Evolutionary conservation across 2,329 filamentous ascomycete species (phyloP), one percentile per base, ranked within the genome.

Genomic region (Pyrenochaeta sp.): DNA sequence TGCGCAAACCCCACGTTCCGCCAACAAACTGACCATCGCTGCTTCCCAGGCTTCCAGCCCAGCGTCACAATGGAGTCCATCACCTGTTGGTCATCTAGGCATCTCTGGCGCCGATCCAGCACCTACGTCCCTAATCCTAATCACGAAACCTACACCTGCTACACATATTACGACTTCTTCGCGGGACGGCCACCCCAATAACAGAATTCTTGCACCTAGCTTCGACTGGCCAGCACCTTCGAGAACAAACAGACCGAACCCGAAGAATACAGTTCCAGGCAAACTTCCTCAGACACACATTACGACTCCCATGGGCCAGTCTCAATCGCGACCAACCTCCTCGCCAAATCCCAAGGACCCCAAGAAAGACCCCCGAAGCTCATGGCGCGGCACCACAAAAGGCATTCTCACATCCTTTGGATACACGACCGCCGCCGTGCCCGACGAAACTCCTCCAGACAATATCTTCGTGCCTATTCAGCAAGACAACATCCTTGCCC

Each of bases 381-480:
- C 51, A 13, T 55, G 38, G 44, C 48, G 48, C 5, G 36, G 48
- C 10, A 39, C 46, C 3, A 50, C 48, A 23, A 48, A 42, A 30
- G 41, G 36, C 6, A 54, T 60, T 6, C 24, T 52, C 7, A 41
- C 29, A 2, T 49, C 51, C 1, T 44, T 62, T 8, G 52, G 55
- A 10, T 32, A 46, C 10, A 38, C 29, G 8, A 26, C 27, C 7
- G 29, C 15, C 9, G n/a, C 20, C 4, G 11, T 23, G 7, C 17
- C 36, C 5, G 44, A 51, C n/a, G 41, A 53, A 5, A 44, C 46
- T 6, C 51, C 58, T 2, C 48, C 51, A 1, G 61, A 65, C 47
- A 67, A 67, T 42, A 67, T 78, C 28, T 78, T 77, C 48, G 61
- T 65, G 4, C 60, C 71, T 0, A 76, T 77, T 36, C 68, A 69